phyloP scores from a whole-genome alignment of 352 stramenopile species.

The Pseudoperonospora humuli region DNA sequence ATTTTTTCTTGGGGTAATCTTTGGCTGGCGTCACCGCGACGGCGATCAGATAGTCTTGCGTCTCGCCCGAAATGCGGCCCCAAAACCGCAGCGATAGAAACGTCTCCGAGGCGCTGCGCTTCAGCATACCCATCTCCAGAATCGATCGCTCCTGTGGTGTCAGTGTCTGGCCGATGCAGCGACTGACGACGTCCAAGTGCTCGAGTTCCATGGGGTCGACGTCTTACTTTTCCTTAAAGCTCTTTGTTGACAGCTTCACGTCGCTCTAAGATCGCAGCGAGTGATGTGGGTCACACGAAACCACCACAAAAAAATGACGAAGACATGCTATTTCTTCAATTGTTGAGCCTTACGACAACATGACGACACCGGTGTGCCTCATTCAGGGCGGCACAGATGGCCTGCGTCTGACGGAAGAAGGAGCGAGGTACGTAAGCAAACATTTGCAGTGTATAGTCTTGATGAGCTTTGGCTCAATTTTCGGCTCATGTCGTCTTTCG shows the following conservation, averaged over 20 bases:
- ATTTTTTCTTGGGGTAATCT: too few relatives aligned
- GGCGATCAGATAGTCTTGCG: too few relatives aligned
- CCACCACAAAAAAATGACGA: too few relatives aligned
- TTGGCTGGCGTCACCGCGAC: too few relatives aligned
- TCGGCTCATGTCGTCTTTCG: not conserved
- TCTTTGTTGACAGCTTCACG: conserved; percentile 2
- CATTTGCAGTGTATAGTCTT: not conserved
- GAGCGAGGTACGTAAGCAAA: conserved; percentile 28
- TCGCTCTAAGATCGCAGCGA: conserved; percentile 23
- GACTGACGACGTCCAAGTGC: too few relatives aligned
- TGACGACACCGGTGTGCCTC: conserved; percentile 51
- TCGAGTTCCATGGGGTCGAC: too few relatives aligned
- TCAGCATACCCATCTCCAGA: conserved; percentile 64
- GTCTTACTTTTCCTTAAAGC: too few relatives aligned
- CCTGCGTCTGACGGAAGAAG: conserved; percentile 44
- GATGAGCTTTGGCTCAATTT: not conserved
- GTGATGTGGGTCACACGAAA: too few relatives aligned
- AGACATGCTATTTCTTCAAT: too few relatives aligned
- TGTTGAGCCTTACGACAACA: conserved; percentile 2
- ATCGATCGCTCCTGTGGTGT: too few relatives aligned
- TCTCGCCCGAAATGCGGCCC: conserved; percentile 48
- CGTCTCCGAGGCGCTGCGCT: conserved; percentile 53
- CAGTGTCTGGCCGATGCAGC: too few relatives aligned
- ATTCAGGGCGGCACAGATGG: conserved; percentile 43
- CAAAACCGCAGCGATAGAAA: too few relatives aligned